A percentile compares a stretch with the other conserved stretches of the same genome.
phyloP scores from a whole-genome alignment of 2,329 filamentous ascomycete genomes.

The Cercospora zeae-maydis region DNA sequence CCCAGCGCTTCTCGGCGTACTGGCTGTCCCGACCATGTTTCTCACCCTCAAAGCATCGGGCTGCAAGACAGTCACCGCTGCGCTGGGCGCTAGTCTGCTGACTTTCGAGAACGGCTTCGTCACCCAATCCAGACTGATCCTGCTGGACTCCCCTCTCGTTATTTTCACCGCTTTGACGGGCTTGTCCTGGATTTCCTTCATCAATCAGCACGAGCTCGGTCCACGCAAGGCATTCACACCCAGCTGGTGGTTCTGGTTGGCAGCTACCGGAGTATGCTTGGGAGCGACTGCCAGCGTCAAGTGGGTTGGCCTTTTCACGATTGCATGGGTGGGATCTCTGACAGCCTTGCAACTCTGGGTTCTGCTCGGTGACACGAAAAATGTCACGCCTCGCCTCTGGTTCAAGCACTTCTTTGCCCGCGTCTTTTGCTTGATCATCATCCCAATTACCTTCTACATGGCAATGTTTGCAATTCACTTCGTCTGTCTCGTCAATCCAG shows the following conservation, averaged over 20 bases:
- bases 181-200: conserved; percentile 86
- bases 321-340: conserved; percentile 92
- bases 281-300: conserved; percentile 94
- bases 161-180: conserved; percentile 90
- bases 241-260: conserved; percentile 98
- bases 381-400: conserved; percentile 77
- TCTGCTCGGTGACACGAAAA: conserved; percentile 81
- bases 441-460: conserved; percentile 88
- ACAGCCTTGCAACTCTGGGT: conserved; percentile 94
- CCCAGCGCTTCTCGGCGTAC: conserved; percentile 81
- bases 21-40: conserved; percentile 89
- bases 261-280: conserved; percentile 77
- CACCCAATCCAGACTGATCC: conserved; percentile 90
- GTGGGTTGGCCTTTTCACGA: conserved; percentile 98
- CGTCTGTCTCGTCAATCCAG: conserved; percentile 84
- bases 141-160: conserved; percentile 92
- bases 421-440: conserved; percentile 83
- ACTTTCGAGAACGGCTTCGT: conserved; percentile 96
- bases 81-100: conserved; percentile 77
- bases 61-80: conserved; percentile 80
- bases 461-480: conserved; percentile 98
- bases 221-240: conserved; percentile 81
- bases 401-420: conserved; percentile 93
- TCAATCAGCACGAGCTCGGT: conserved; percentile 93
- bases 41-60: conserved; percentile 86